Evolutionary conservation across 2,329 filamentous ascomycete species (phyloP), one percentile per base, ranked within the genome.

Genomic region (Diplodia seriata): DNA sequence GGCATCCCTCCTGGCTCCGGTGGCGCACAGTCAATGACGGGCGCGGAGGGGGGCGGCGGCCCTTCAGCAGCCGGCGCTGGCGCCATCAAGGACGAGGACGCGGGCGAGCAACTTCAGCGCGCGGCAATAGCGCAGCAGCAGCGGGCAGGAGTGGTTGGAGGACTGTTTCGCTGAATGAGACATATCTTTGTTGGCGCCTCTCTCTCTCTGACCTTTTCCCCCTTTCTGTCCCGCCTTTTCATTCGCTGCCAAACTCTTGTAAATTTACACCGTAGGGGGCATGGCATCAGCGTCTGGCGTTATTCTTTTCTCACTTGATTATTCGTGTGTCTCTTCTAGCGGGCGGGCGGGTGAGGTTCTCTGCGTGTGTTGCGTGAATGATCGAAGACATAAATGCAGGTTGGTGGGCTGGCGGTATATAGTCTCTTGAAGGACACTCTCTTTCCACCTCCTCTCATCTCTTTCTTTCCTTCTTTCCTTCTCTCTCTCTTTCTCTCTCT

Each of bases 91-190:
- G 65, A 56, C 26, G 65, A 67, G 23, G 65, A 67, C 26, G 53
- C 65, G 18, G 65, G 53, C 12, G 65, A 67, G 40, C 65, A 67
- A 31, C 54, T 67, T 9, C 65, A 67, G 23, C 65, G 65, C n/a
- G 65, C 65, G 20, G 54, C 65, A 18, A 54, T 67, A 33, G 14
- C 65, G 31, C 65, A 57, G 40, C 53, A 53, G 29, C 65, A 50
- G 40, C 40, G 54, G 26, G 53, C 65, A n/a, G 65, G 65, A 14
- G 18, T 53, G 4, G 65, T 67, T 20, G 65, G 65, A 2, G 54
- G 65, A 2, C 55, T 67, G 9, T 67, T 67, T 23, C 38, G 64
- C 40, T 66, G 40, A 66, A 14, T 26, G 31, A 12, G 14, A 11
- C 51, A 36, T n/a, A 15, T 38, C 14, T 33, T 9, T 33, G 31